Evolutionary conservation across 1,139 yeast species (phyloP).

Genomic region (Candida pseudocylindracea): DNA sequence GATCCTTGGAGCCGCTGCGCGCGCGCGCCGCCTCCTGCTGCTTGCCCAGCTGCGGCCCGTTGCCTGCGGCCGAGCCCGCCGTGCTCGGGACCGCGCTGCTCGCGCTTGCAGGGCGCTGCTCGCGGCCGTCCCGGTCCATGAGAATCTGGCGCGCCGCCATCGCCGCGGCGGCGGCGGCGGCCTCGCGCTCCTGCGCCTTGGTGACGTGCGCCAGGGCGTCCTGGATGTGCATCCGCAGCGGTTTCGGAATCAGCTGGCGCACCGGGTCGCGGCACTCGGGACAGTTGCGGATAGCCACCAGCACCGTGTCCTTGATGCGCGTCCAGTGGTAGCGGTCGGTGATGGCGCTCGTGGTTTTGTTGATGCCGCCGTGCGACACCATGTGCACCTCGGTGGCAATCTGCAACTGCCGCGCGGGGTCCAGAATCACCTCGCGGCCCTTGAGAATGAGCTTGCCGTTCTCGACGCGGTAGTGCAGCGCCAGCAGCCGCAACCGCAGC

Average conservation of each 20-base stretch:
- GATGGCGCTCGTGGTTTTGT: slow-evolving; percentile 59
- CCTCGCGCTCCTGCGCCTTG: too few relatives aligned
- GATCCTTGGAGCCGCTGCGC: too few relatives aligned
- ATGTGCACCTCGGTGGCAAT: slow-evolving; percentile 55
- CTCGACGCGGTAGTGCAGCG: slow-evolving; percentile 51
- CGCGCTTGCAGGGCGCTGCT: background rate
- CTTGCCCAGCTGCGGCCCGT: too few relatives aligned
- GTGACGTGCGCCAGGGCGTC: background rate
- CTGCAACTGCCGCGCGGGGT: slow-evolving; percentile 49
- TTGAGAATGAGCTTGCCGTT: slow-evolving; percentile 58
- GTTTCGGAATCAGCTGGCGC: slow-evolving; percentile 8
- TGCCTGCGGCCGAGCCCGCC: too few relatives aligned
- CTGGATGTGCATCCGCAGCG: background rate
- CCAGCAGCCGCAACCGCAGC: slow-evolving; percentile 61
- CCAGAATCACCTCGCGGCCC: slow-evolving; percentile 65
- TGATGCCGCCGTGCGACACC: slow-evolving; percentile 70
- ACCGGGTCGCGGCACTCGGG: slow-evolving; percentile 37
- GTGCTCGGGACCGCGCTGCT: background rate
- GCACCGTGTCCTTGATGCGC: slow-evolving; percentile 72
- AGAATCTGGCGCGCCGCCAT: too few relatives aligned
- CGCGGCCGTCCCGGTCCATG: too few relatives aligned
- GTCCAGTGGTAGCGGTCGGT: slow-evolving; percentile 82
- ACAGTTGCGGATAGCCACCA: slow-evolving; percentile 59
- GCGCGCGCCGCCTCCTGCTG: too few relatives aligned
- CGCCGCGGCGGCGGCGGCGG: too few relatives aligned